A percentile compares a stretch with the other conserved stretches of the same genome.
Evolutionary conservation across 1,139 yeast genomes (phyloP).

Genomic region (Candida frijolesensis): DNA sequence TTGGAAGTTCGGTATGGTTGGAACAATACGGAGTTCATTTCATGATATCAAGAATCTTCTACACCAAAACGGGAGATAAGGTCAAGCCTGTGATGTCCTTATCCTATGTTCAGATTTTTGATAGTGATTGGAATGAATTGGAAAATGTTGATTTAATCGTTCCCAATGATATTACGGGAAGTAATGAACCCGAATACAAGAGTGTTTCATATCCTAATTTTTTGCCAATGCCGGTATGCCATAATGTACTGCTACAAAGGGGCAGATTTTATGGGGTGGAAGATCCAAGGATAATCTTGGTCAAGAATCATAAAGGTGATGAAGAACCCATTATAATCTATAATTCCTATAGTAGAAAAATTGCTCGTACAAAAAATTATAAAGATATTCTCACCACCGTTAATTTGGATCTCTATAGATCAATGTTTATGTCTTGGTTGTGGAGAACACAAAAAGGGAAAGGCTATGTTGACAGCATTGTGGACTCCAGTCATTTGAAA

Average conservation of each 20-base stretch:
- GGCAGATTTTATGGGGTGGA: conserved; percentile 42
- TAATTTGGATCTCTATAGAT: conserved; percentile 20
- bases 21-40: conserved; percentile 35
- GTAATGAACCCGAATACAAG: neutral
- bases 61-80: conserved; percentile 23
- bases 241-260: conserved; percentile 23
- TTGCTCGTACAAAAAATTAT: conserved; percentile 7
- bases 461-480: conserved; percentile 24
- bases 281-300: conserved; percentile 39
- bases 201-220: conserved; percentile 32
- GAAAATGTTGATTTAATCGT: conserved; percentile 23
- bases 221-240: conserved; percentile 37
- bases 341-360: conserved; percentile 34
- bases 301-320: conserved; percentile 31
- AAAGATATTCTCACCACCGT: conserved; percentile 7
- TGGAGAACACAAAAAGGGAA: conserved; percentile 35
- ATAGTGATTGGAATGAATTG: conserved; percentile 30
- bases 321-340: conserved; percentile 42
- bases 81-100: conserved; percentile 27
- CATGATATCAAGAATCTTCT: conserved; percentile 32
- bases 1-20: conserved; percentile 36
- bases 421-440: conserved; percentile 33
- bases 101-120: conserved; percentile 21
- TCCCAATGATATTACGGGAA: neutral
- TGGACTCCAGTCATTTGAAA: conserved; percentile 18